Conservation (phyloP, 2,329 filamentous ascomycete genomes). For the Colletotrichum limetticola region DNA sequence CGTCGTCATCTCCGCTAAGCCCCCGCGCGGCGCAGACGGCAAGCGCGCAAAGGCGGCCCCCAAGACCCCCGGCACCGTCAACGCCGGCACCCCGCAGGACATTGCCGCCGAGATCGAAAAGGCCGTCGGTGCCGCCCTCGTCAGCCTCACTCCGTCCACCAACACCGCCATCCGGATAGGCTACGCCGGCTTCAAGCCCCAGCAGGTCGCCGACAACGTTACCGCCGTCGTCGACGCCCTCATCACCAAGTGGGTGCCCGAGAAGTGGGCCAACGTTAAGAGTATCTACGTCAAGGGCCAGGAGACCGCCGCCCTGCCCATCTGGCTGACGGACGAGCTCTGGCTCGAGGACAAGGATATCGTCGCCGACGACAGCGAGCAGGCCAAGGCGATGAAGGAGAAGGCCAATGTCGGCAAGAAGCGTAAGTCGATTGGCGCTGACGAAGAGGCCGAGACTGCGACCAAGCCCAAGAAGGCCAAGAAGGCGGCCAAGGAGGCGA, state of each 20-base stretch:
- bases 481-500: constrained; percentile 35
- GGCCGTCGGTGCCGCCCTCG: constrained; percentile 79
- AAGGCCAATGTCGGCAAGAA: constrained; percentile 74
- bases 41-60: constrained; percentile 69
- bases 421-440: constrained; percentile 60
- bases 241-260: constrained; percentile 82
- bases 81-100: constrained; percentile 67
- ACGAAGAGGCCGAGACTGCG: constrained; percentile 46
- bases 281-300: constrained; percentile 91
- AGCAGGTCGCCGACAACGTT: constrained; percentile 85
- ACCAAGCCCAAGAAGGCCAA: constrained; percentile 55
- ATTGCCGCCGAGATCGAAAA: constrained; percentile 85
- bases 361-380: constrained; percentile 69
- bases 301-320: constrained; percentile 87
- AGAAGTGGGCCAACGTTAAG: constrained; percentile 89
- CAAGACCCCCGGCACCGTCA: constrained; percentile 51
- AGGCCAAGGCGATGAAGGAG: constrained; percentile 56
- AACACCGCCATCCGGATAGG: constrained; percentile 86
- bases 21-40: constrained; percentile 69
- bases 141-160: constrained; percentile 81
- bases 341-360: constrained; percentile 84
- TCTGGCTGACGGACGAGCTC: constrained; percentile 93
- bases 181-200: constrained; percentile 76
- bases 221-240: constrained; percentile 75
- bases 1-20: constrained; percentile 73